Percentiles rank a stretch among this genome's conserved stretches.
Evolutionary conservation across 495 filamentous ascomycete genomes (phyloP).

Genomic region (Trichoderma virens): DNA sequence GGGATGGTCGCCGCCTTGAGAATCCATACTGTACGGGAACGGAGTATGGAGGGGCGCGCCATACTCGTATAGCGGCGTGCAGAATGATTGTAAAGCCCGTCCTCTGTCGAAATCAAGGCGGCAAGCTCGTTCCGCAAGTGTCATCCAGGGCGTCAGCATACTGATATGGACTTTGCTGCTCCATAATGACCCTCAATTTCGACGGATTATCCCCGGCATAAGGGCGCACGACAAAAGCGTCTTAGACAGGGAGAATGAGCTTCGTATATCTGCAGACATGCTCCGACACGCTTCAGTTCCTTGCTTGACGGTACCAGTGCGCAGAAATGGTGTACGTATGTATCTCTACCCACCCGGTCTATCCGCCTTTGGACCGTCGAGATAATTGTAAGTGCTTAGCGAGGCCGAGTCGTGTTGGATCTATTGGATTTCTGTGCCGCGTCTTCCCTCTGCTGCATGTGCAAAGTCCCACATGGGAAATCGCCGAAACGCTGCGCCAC

Average conservation of each 20-base stretch:
- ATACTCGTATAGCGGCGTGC: too few relatives aligned
- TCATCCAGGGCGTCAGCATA: not conserved
- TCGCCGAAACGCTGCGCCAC: conserved; percentile 6
- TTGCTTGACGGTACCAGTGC: not conserved
- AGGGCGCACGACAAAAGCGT: not conserved
- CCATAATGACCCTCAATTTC: conserved; percentile 1
- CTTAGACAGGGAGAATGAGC: not conserved
- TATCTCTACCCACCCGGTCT: not conserved
- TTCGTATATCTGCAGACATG: too few relatives aligned
- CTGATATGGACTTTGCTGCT: not conserved
- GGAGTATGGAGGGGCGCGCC: too few relatives aligned
- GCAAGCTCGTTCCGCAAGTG: not conserved
- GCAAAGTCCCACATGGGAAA: not conserved
- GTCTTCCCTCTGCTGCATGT: not conserved
- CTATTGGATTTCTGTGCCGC: not conserved
- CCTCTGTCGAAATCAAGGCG: too few relatives aligned
- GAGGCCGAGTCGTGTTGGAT: too few relatives aligned
- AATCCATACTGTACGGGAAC: too few relatives aligned
- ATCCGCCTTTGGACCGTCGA: not conserved
- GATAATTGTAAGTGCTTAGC: too few relatives aligned
- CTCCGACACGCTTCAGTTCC: not conserved
- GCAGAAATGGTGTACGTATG: not conserved
- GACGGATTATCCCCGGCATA: conserved; percentile 4
- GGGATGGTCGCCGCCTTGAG: too few relatives aligned
- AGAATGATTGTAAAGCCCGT: too few relatives aligned